Conservation (phyloP, 805 yeast genomes). For the Monosporozyma yasuniensis region DNA sequence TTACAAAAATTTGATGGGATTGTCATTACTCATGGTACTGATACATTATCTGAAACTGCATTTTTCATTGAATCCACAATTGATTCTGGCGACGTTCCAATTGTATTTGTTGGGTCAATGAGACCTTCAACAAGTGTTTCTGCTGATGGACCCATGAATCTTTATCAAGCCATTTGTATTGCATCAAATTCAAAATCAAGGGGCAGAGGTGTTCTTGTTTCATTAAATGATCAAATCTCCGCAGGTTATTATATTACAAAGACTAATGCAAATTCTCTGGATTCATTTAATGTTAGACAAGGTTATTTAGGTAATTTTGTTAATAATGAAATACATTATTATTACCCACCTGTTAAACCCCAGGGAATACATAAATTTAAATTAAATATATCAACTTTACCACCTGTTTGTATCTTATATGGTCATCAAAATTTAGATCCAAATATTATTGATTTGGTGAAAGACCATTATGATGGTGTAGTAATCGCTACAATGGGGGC, state of each 20-base stretch:
- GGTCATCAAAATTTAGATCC: conserved; percentile 49
- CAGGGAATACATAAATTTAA: conserved; percentile 39
- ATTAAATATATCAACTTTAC: conserved; percentile 23
- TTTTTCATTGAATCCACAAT: conserved; percentile 48
- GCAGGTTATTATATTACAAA: conserved; percentile 65
- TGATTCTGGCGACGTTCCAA: conserved; percentile 41
- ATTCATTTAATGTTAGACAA: conserved; percentile 62
- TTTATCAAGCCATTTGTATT: conserved; percentile 59
- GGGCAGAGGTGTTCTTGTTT: conserved; percentile 54
- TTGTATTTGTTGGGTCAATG: conserved; percentile 67
- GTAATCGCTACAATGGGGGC: conserved; percentile 68
- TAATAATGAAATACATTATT: conserved; percentile 54
- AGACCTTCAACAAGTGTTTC: conserved; percentile 63
- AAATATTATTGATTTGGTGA: conserved; percentile 29
- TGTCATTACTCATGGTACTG: conserved; percentile 66
- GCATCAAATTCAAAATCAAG: conserved; percentile 44
- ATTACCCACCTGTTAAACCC: conserved; percentile 54
- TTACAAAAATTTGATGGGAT: conserved; percentile 45
- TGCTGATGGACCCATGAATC: conserved; percentile 66
- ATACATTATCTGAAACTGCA: conserved; percentile 59
- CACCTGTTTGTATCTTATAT: conserved; percentile 44
- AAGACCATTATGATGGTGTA: conserved; percentile 43
- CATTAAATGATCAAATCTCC: conserved; percentile 58
- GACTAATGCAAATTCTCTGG: conserved; percentile 60
- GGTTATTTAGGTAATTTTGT: conserved; percentile 66